Conservation (phyloP, 1,139 yeast species). For the Pneumocystis wakefieldiae region DNA sequence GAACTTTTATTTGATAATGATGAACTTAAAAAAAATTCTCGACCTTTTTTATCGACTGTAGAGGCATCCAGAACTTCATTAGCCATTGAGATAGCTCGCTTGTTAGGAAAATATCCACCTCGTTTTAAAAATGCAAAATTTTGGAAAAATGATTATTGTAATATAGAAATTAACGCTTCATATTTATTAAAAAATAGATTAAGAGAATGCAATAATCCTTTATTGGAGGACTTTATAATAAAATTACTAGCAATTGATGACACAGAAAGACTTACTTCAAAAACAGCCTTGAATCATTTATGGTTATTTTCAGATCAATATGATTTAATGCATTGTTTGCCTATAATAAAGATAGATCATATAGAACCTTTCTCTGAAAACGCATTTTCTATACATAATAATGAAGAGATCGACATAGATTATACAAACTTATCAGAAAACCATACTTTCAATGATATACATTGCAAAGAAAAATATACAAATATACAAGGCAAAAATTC, state of each 20-base stretch:
- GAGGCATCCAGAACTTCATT: conserved; percentile 5
- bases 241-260: neutral
- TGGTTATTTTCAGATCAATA: neutral
- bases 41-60: neutral
- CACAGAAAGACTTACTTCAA: neutral
- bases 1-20: conserved; percentile 1
- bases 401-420: neutral
- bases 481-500: neutral
- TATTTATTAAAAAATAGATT: neutral
- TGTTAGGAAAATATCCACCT: neutral
- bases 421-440: neutral
- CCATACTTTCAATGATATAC: neutral
- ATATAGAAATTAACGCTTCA: neutral
- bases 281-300: neutral
- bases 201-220: neutral
- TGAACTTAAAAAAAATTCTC: neutral
- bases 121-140: neutral
- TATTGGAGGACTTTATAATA: neutral
- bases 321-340: neutral
- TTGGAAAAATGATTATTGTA: neutral
- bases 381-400: neutral
- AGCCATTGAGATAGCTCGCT: conserved; percentile 11
- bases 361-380: neutral
- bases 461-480: neutral
- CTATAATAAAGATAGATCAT: neutral